Evolutionary conservation across 306 rosid genomes (phyloP).

Genomic region (Sechiopsis laciniata): DNA sequence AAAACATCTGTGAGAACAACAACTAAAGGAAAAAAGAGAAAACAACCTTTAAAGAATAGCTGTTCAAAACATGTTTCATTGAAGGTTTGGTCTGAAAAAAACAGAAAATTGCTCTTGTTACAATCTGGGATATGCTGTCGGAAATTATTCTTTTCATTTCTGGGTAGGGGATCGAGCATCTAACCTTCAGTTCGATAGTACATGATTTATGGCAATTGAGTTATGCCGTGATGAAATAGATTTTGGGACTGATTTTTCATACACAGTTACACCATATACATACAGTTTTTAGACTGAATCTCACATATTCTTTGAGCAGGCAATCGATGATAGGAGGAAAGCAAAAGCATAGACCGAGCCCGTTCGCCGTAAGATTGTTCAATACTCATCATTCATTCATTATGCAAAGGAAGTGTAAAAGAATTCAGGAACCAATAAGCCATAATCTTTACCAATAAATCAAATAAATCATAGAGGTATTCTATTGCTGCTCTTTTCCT

Average conservation of each 20-base stretch:
- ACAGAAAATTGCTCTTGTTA: too few relatives aligned
- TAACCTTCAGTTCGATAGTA: too few relatives aligned
- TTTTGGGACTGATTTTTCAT: too few relatives aligned
- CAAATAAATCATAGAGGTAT: slow-evolving; percentile 14
- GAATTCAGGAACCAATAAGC: neutral
- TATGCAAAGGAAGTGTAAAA: slow-evolving; percentile 16
- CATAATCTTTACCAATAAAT: slow-evolving; percentile 11
- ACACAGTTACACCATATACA: too few relatives aligned
- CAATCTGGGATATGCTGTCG: too few relatives aligned
- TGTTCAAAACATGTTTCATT: too few relatives aligned
- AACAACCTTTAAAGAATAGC: too few relatives aligned
- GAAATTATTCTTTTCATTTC: too few relatives aligned
- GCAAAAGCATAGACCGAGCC: slow-evolving; percentile 35
- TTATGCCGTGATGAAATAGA: too few relatives aligned
- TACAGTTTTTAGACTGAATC: neutral
- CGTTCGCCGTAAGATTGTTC: slow-evolving; percentile 1
- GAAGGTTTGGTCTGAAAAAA: too few relatives aligned
- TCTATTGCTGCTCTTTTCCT: neutral
- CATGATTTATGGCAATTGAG: too few relatives aligned
- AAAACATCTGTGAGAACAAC: neutral
- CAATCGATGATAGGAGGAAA: slow-evolving; percentile 46
- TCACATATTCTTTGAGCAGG: slow-evolving; percentile 30
- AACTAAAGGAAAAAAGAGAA: neutral
- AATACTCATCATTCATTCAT: slow-evolving; percentile 31
- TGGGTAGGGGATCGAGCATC: too few relatives aligned